A percentile compares a stretch with the other conserved stretches of the same genome.
Conservation (phyloP, 2,329 filamentous ascomycete genomes). For the Aspergillus eucalypticola region DNA sequence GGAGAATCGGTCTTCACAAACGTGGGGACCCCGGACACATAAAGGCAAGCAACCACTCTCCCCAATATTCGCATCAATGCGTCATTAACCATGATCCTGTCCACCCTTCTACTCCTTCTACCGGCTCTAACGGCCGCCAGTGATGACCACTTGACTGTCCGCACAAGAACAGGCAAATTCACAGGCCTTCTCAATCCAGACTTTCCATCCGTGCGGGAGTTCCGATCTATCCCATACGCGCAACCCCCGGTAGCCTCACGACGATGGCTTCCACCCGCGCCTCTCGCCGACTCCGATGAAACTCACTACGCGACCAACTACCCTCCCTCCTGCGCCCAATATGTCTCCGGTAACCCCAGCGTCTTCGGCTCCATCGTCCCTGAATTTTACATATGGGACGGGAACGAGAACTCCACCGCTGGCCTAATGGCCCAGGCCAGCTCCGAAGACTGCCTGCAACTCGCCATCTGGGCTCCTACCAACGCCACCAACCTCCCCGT, state of each 20-base stretch:
- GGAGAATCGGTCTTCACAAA: background rate
- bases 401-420: background rate
- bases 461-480: background rate
- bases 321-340: constrained; percentile 1
- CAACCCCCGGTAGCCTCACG: background rate
- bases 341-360: background rate
- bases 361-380: background rate
- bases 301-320: background rate
- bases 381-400: background rate
- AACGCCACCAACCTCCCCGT: background rate
- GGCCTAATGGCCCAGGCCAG: background rate
- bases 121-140: background rate
- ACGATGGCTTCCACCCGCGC: background rate
- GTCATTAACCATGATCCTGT: background rate
- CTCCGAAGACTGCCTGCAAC: constrained; percentile 2
- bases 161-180: background rate
- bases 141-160: background rate
- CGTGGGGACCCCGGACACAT: background rate
- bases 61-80: too few relatives aligned
- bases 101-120: background rate
- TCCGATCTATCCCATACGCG: background rate
- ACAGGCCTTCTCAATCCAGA: background rate
- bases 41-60: background rate
- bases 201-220: background rate
- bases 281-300: background rate